Evolutionary conservation across 176 grass and related monocot genomes (phyloP).

Genomic region (Bothriochloa decipiens): DNA sequence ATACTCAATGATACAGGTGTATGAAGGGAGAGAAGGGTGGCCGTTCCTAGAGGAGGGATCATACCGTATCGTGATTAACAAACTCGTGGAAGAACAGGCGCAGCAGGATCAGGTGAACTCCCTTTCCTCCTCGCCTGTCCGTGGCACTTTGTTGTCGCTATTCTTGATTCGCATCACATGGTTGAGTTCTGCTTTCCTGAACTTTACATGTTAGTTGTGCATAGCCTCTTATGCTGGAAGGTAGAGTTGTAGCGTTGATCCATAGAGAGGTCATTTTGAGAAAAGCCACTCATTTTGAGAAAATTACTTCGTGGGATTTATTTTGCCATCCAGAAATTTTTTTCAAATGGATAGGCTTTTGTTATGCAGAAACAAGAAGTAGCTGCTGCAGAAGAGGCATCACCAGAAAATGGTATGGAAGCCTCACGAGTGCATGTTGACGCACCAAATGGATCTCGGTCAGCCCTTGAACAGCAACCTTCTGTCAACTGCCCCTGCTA

Average conservation of each 20-base stretch:
- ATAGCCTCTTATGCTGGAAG: neutral
- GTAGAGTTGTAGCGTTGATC: neutral
- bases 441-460: neutral
- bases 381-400: neutral
- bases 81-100: constrained; percentile 15
- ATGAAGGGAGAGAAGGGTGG: constrained; percentile 14
- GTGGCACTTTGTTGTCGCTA: neutral
- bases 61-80: neutral
- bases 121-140: neutral
- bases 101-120: constrained; percentile 16
- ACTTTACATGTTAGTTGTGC: neutral
- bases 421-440: neutral
- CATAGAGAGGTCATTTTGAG: no score
- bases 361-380: constrained; percentile 13
- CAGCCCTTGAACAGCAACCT: neutral
- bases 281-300: neutral
- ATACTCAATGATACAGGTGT: constrained; percentile 16
- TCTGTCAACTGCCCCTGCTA: neutral
- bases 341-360: neutral
- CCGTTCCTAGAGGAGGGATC: constrained; percentile 5
- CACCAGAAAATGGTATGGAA: neutral
- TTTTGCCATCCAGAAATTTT: neutral
- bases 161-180: neutral
- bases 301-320: neutral
- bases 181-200: neutral